Base-by-base conservation (phyloP, 148 eudicot genomes). In the Silene uniflora region DNA sequence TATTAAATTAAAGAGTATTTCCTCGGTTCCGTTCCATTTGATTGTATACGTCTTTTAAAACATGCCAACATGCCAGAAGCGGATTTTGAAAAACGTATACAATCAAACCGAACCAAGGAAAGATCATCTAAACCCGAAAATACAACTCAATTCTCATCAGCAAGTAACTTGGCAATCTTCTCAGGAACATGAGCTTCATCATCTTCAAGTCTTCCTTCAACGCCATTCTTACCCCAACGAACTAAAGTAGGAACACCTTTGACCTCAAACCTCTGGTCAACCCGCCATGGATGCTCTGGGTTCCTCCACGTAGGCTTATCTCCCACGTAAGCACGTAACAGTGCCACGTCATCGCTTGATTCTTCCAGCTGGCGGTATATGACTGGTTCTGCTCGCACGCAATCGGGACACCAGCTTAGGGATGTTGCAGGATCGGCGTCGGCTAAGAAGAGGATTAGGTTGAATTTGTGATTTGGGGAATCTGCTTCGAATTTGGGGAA, bases 331-430 rank as follows among this genome's bases (percentile, higher is more conserved):
- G 96, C 97, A 76, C 86, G 83, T 76, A 95, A 77, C 39, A 95
- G 86, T 6, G 86, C 86, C 62, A 95, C 87, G 47, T 89, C 81
- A 8, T 81, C 86, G 0, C 83, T 54, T 5, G 84, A 77, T 67
- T 87, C 87, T 81, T 88, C 94, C 71, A 95, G 76, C 78, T 87
- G 88, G 69, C 86, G 88, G 91, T 89, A 88, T 52, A 95, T 92
- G 23, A 90, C 90, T 5, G 98, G 98, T 77, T 95, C 98, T 63
- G 97, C 98, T 87, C 93, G 86, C 74, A 92, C 98, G 80, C 98
- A 95, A 79, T 95, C 97, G 77, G 96, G 98, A 80, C 98, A 92
- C 98, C 97, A 94, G 66, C 97, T 90, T 75, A 78, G 92, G 68
- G 83, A 75, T 21, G 97, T 90, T 29, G 91, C 78, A n/a, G 97